A percentile compares a stretch with the other conserved stretches of the same genome.
Evolutionary conservation across 208 protist genomes (phyloP).

Genomic region (Wallacemonas rigidus): DNA sequence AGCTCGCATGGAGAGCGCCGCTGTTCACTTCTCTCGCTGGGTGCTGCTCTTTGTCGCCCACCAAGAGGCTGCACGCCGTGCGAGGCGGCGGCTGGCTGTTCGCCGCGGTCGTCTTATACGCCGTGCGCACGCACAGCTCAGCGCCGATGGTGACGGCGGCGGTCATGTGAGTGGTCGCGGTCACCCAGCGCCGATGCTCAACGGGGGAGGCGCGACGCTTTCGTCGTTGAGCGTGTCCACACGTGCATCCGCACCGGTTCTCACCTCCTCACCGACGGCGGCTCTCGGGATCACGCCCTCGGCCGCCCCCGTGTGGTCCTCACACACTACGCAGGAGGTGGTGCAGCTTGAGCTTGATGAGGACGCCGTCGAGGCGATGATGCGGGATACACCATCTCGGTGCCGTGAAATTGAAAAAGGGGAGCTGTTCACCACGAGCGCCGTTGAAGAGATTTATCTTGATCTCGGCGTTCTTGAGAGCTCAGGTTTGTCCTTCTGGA

Average conservation of each 20-base stretch:
- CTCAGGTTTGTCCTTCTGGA: conserved; percentile 64
- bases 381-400: conserved; percentile 19
- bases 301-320: not conserved
- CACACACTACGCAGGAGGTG: conserved; percentile 3
- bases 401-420: not conserved
- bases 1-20: conserved; percentile 22
- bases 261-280: too few relatives aligned
- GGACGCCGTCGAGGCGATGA: conserved; percentile 25
- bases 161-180: too few relatives aligned
- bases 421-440: conserved; percentile 40
- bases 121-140: not conserved
- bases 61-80: conserved; percentile 35
- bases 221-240: too few relatives aligned
- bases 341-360: conserved; percentile 15
- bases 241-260: too few relatives aligned
- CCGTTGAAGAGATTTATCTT: conserved; percentile 62
- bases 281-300: not conserved
- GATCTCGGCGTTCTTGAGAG: conserved; percentile 54
- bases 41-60: conserved; percentile 43
- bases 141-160: too few relatives aligned
- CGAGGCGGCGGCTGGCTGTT: conserved; percentile 18
- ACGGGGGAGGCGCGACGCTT: too few relatives aligned
- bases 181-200: too few relatives aligned
- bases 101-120: conserved; percentile 7
- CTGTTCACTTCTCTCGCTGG: conserved; percentile 56